Percentiles rank a stretch among this genome's conserved stretches.
Conservation (phyloP, 345 rosid species). For the Populus davidiana region DNA sequence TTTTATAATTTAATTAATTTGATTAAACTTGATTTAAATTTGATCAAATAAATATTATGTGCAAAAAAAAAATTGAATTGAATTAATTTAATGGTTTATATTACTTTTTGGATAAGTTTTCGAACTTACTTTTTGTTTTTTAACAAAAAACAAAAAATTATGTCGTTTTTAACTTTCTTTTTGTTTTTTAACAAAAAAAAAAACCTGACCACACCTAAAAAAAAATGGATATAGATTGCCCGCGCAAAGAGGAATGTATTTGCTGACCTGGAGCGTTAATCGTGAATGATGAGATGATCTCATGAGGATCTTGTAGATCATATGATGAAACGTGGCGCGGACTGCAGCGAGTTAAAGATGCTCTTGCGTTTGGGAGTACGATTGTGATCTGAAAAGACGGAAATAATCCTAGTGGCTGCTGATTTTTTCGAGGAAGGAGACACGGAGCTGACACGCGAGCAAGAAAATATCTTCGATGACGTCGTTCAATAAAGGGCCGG, state of each 20-base stretch:
- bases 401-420: background rate
- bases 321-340: slow-evolving; percentile 30
- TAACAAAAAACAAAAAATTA: no score
- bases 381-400: background rate
- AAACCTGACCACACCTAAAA: no score
- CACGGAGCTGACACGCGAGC: background rate
- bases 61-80: no score
- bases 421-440: background rate
- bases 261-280: slow-evolving; percentile 22
- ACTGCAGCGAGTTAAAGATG: slow-evolving; percentile 36
- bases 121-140: no score
- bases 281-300: background rate
- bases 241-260: background rate
- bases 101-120: no score
- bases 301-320: slow-evolving; percentile 1
- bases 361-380: background rate
- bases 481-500: background rate
- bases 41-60: no score
- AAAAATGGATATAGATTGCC: background rate
- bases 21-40: no score
- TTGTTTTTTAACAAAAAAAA: no score
- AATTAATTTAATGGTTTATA: no score
- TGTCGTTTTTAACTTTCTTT: no score
- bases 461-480: slow-evolving; percentile 14
- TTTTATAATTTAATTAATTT: no score